Percentiles rank a stretch among this genome's conserved stretches.
Evolutionary conservation across 2,329 filamentous ascomycete genomes (phyloP).

Genomic region (Aspergillus japonicus): DNA sequence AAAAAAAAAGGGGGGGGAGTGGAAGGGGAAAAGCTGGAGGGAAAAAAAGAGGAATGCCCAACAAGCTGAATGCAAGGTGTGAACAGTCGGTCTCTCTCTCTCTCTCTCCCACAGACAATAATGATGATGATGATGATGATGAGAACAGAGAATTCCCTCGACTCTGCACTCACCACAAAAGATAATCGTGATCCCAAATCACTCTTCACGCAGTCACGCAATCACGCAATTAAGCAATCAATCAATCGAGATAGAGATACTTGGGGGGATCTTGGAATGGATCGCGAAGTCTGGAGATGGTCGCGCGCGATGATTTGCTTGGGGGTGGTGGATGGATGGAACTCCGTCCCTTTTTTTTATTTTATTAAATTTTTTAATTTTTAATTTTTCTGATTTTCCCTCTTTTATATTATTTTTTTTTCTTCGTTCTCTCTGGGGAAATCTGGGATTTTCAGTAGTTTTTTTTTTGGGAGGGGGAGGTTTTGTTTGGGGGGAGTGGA

Average conservation of each 20-base stretch:
- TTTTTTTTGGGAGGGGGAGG: constrained; percentile 14
- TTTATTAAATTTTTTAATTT: constrained; percentile 22
- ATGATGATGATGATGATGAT: neutral
- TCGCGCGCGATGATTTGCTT: constrained; percentile 19
- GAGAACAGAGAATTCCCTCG: neutral
- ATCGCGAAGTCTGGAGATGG: constrained; percentile 13
- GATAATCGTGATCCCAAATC: neutral
- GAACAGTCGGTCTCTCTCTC: neutral
- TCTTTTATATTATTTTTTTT: neutral
- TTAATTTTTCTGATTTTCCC: constrained; percentile 10
- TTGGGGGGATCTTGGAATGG: neutral
- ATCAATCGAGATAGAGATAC: neutral
- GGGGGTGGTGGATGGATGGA: constrained; percentile 16
- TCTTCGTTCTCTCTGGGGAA: neutral
- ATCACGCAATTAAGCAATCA: constrained; percentile 3
- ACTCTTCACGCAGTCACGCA: neutral
- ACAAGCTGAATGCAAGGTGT: constrained; percentile 12
- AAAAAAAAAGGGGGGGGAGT: constrained; percentile 1
- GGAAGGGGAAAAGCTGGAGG: constrained; percentile 1
- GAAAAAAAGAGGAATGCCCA: constrained; percentile 12
- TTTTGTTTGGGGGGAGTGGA: constrained; percentile 1
- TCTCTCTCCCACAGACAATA: neutral
- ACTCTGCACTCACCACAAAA: too few relatives aligned
- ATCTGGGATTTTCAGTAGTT: constrained; percentile 7
- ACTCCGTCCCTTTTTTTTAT: constrained; percentile 20